A percentile compares a stretch with the other conserved stretches of the same genome.
Conservation (phyloP, 495 filamentous ascomycete genomes). For the Neurospora sp. region DNA sequence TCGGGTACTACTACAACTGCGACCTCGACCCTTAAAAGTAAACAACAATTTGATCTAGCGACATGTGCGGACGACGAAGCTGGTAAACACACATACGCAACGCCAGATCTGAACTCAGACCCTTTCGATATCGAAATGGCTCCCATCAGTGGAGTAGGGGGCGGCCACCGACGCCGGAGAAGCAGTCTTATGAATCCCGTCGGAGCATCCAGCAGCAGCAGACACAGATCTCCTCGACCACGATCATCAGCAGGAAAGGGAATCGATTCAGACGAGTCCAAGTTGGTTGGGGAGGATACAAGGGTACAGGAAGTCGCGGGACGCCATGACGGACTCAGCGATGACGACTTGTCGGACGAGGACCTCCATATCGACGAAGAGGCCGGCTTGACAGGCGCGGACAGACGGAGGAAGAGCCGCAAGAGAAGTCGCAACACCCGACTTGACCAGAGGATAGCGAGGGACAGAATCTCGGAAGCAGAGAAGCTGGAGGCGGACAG, state of each 20-base stretch:
- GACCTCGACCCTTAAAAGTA: not conserved
- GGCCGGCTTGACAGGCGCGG: constrained; percentile 66
- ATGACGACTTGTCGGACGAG: constrained; percentile 46
- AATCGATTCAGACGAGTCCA: constrained; percentile 32
- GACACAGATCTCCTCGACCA: constrained; percentile 35
- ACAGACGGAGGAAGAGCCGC: constrained; percentile 54
- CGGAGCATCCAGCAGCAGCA: constrained; percentile 30
- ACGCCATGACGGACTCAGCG: constrained; percentile 14
- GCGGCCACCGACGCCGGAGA: constrained; percentile 47
- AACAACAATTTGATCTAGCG: not conserved
- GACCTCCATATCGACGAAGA: constrained; percentile 83
- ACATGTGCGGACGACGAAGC: not conserved
- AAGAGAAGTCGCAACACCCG: constrained; percentile 56
- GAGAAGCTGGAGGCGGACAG: constrained; percentile 62
- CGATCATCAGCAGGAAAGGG: constrained; percentile 16
- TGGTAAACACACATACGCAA: not conserved
- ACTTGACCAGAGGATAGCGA: constrained; percentile 64
- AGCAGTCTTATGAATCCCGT: constrained; percentile 46
- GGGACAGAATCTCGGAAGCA: constrained; percentile 44
- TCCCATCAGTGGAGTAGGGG: constrained; percentile 23
- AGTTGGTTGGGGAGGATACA: constrained; percentile 31
- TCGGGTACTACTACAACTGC: not conserved
- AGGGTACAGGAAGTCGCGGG: constrained; percentile 12
- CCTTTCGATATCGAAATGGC: constrained; percentile 41
- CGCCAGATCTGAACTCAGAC: constrained; percentile 4